Base-by-base conservation (phyloP, 2,329 filamentous ascomycete species). In the Penicillium freii region DNA sequence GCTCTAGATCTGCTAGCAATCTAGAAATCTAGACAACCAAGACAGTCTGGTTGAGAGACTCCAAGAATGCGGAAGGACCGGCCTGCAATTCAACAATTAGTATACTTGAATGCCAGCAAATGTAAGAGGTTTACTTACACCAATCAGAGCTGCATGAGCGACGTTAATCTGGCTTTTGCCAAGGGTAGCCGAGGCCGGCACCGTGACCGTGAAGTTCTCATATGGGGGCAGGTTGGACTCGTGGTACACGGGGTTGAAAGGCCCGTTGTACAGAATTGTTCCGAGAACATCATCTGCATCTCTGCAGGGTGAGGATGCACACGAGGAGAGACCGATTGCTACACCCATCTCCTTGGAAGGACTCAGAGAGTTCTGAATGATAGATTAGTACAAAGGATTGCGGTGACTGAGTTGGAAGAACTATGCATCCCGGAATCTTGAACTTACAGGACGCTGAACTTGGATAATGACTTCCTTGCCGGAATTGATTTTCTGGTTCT, bases 321-420 rank as follows among this genome's bases (percentile, higher is more conserved):
- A 73, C 10, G 68, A 68, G 9, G 65, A 46, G 21, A 73, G 54
- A 2, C 71, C 71, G 25, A 73, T 72, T 9, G 67, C 70, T 38
- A 73, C 57, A 1, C 54, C 64, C 51, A 73, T 59, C 34, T 73
- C 69, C 5, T 58, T 48, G 4, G 68, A 71, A 1, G 57, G 50
- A 7, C 66, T 73, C 5, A 69, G 53, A 29, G 65, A 59, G 55
- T 71, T 68, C 69, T 73, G 21, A 0, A 33, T 10, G 13, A 23
- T 15, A 10, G 4, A 8, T 56, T 29, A 50, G 45, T 38, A 8
- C 13, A 10, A n/a, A 1, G 23, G 40, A 15, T 38, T 27, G 11
- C 1, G 8, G 10, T 4, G 27, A 15, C 27, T n/a, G 7, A 21
- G 6, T 10, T 13, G 8, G 3, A 33, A 31, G 9, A 3, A n/a